Base-by-base conservation (phyloP, 768 basidiomycete genomes). In the Phlebiopsis flavidoalba region DNA sequence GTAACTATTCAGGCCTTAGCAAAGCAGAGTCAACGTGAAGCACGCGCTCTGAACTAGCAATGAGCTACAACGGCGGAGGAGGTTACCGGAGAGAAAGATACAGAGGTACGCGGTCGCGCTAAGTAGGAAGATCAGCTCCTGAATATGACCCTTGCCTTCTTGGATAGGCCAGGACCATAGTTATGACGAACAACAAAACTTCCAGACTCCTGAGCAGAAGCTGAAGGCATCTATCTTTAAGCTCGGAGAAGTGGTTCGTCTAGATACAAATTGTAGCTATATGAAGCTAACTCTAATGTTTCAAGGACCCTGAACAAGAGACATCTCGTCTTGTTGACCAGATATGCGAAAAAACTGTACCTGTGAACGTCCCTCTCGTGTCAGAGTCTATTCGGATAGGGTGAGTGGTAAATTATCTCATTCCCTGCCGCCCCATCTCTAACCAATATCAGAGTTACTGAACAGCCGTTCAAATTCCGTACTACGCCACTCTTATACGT, bases 401-500 rank as follows among this genome's bases (percentile, higher is more conserved):
- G 92, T 89, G 64, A 17, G 80, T 70, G 46, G 56, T 55, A 21
- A 14, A 43, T 53, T 7, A 19, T 21, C 12, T 14, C 58, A 43
- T 60, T 61, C 8, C 45, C 7, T 33, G 26, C 21, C 31, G 50
- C 62, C n/a, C 59, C 55, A 72, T 51, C 48, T n/a, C 19, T 36
- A 37, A 43, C 40, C 40, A 3, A n/a, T 12, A 12, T 49, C 69
- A 94, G 92, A 53, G 85, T 93, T 56, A 93, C 89, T 0, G 93
- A 98, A 74, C 90, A 97, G 67, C 95, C 95, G 0, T 95, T 86
- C 79, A 99, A 78, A 89, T 92, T 37, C 89, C 93, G 0, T 90
- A 86, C 70, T 95, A 94, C 73, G 92, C 92, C 12, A 84, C 91
- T 11, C 75, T 98, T 17, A 79, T 97, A 52, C 81, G 87, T 21